These are phyloP conservation scores for Polyplosphaeria fusca DNA, from an alignment of 495 filamentous ascomycete genomes.

Conservation along the genomic window DNA sequence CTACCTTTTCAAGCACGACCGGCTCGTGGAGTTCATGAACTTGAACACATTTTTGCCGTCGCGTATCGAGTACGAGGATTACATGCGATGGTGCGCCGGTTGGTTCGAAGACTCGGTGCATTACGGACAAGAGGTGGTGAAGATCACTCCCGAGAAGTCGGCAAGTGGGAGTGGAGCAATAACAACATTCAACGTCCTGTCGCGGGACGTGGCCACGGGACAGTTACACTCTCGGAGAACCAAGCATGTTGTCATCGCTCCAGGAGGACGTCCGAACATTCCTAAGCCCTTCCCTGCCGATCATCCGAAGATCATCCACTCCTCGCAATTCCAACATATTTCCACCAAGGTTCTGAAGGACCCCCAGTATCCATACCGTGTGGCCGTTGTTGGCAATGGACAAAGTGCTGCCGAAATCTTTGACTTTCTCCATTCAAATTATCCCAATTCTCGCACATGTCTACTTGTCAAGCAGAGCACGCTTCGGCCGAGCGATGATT, in stretches of 20 bases:
- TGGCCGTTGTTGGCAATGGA: slow-evolving; percentile 83
- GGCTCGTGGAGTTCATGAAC: slow-evolving; percentile 86
- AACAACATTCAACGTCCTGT: slow-evolving; percentile 55
- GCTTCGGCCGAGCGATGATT: slow-evolving; percentile 87
- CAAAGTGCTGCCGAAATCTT: slow-evolving; percentile 97
- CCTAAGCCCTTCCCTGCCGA: slow-evolving; percentile 61
- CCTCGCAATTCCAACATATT: slow-evolving; percentile 73
- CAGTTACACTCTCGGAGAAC: slow-evolving; percentile 55
- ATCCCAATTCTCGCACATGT: slow-evolving; percentile 72
- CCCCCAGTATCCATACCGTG: slow-evolving; percentile 55
- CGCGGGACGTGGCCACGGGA: slow-evolving; percentile 52
- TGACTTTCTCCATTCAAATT: slow-evolving; percentile 76
- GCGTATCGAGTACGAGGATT: slow-evolving; percentile 88
- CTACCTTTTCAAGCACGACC: slow-evolving; percentile 74
- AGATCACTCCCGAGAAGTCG: slow-evolving; percentile 49
- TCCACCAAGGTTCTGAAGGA: slow-evolving; percentile 61
- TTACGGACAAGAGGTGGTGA: slow-evolving; percentile 74
- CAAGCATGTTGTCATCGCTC: slow-evolving; percentile 79
- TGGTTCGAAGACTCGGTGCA: slow-evolving; percentile 74
- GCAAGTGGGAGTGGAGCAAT: slow-evolving; percentile 42
- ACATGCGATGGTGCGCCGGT: slow-evolving; percentile 86
- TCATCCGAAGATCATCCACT: slow-evolving; percentile 74
- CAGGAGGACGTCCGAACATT: slow-evolving; percentile 77
- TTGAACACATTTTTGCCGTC: slow-evolving; percentile 83
- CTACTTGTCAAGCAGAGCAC: slow-evolving; percentile 77